Base-by-base conservation (phyloP, 768 basidiomycete genomes). In the Crepidotus variabilis region DNA sequence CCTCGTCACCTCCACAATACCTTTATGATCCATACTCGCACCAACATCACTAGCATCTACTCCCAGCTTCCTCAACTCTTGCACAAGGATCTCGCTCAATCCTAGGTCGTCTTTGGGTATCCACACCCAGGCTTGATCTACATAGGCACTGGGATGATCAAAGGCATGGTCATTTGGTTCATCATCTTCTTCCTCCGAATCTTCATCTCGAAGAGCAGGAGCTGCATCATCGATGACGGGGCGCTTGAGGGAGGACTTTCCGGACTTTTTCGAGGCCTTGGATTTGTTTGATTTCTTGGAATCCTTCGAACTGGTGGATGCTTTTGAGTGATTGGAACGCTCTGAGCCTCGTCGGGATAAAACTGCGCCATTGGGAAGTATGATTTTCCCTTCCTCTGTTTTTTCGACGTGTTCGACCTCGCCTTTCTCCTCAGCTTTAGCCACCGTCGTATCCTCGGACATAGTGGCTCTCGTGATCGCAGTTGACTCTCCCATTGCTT, bases 61-160 rank as follows among this genome's bases (percentile, higher is more conserved):
- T 14, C 77, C 78, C 16, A 57, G 71, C 24, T 59, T 65, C 36
- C 69, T 68, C 34, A 79, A 63, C 45, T 79, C 75, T 7, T 63
- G 58, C 32, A 69, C 69, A 50, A 79, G 51, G 34, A 77, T 34
- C 50, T 65, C 59, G 58, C 78, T 79, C 52, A 80, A 63, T 0
- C 79, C 78, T 5, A 79, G 65, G 20, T 54, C 57, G 61, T 79
- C 78, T 52, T 69, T 69, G 4, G 78, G 77, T 50, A 81, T 66
- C 78, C 77, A 78, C 28, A 81, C 75, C 72, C 76, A 79, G 13
- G 69, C 65, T 57, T 79, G 78, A 21, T 74, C 69, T 8, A 71
- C 69, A 61, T 80, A 79, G 14, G 72, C 77, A 22, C 76, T 78
- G 18, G 76, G 79, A 60, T 78, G 78, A 58, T 78, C 75, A 57